These are phyloP conservation scores for Rhodosporidiobolus odoratus DNA, from an alignment of 768 basidiomycete species.

Conservation along the genomic window DNA sequence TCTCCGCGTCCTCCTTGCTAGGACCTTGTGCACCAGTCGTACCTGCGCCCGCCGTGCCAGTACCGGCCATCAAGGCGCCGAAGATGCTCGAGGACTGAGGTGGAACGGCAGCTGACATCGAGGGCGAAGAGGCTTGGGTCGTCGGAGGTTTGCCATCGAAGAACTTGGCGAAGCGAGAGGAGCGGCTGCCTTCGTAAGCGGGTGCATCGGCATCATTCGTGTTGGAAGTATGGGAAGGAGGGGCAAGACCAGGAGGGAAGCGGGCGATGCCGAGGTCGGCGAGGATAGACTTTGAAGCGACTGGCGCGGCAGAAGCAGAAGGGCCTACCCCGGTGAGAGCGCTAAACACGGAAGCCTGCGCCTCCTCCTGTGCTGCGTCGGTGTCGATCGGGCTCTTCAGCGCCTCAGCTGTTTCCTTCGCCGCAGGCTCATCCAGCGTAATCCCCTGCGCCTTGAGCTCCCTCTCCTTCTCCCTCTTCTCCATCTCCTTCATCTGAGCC, in stretches of 20 bases:
- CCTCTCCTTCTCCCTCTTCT: constrained; percentile 21
- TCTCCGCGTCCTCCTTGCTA: constrained; percentile 35
- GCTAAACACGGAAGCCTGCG: constrained; percentile 13
- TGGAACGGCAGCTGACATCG: neutral
- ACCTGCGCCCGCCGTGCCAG: neutral
- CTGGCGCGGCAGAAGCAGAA: neutral
- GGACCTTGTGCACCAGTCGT: neutral
- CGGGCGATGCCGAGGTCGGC: constrained; percentile 31
- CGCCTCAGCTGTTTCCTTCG: too few relatives aligned
- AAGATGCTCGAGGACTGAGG: constrained; percentile 27
- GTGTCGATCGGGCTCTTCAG: too few relatives aligned
- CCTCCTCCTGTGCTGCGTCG: neutral
- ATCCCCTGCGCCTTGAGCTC: constrained; percentile 14
- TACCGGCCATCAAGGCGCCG: constrained; percentile 17
- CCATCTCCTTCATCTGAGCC: constrained; percentile 38
- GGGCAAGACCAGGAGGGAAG: constrained; percentile 18
- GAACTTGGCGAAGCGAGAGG: constrained; percentile 37
- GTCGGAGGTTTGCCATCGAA: constrained; percentile 34
- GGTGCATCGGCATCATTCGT: neutral
- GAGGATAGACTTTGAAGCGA: constrained; percentile 25
- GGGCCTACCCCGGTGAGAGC: constrained; percentile 1
- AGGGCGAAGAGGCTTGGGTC: constrained; percentile 1
- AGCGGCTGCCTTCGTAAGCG: neutral
- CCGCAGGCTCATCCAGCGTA: neutral
- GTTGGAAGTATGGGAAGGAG: neutral